These are phyloP conservation scores for Fragilaria crotonensis DNA, from an alignment of 108 stramenopile genomes.

Conservation along the genomic window DNA sequence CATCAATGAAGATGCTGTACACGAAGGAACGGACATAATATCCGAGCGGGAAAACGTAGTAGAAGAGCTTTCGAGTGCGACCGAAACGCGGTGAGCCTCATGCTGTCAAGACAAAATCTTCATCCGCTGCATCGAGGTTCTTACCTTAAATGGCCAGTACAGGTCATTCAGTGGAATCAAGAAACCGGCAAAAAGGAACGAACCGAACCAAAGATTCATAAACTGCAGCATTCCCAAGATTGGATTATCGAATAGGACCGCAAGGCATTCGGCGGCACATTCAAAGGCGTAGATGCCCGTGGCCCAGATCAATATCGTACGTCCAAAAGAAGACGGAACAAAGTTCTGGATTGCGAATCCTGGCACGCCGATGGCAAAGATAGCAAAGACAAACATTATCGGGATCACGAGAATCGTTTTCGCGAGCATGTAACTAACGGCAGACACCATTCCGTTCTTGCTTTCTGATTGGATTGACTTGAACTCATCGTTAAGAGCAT, in stretches of 20 bases:
- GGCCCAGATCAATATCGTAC: conserved; percentile 4
- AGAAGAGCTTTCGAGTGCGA: conserved; percentile 20
- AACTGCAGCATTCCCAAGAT: conserved; percentile 29
- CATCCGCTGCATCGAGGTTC: too few relatives aligned
- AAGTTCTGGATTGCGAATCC: conserved; percentile 12
- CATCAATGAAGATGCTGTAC: conserved; percentile 7
- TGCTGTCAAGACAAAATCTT: too few relatives aligned
- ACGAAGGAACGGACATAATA: conserved; percentile 19
- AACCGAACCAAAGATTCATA: conserved; percentile 28
- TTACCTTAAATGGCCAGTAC: conserved; percentile 18
- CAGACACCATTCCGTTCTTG: conserved; percentile 29
- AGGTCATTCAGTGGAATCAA: conserved; percentile 18
- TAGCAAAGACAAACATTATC: conserved; percentile 22
- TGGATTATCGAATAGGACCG: conserved; percentile 20
- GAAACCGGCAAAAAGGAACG: conserved; percentile 29
- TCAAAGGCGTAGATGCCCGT: conserved; percentile 13
- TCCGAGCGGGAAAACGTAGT: conserved; percentile 17
- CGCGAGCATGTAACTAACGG: conserved; percentile 19
- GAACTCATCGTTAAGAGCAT: conserved; percentile 29
- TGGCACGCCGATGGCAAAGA: conserved; percentile 22
- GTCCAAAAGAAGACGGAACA: conserved; percentile 1
- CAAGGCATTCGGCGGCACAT: conserved; percentile 20
- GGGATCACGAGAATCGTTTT: conserved; percentile 24
- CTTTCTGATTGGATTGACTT: conserved; percentile 19
- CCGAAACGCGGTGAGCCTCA: too few relatives aligned